These are phyloP conservation scores for Dissophora ornata DNA, from an alignment of 192 early-diverging fungal genomes.

Conservation along the genomic window DNA sequence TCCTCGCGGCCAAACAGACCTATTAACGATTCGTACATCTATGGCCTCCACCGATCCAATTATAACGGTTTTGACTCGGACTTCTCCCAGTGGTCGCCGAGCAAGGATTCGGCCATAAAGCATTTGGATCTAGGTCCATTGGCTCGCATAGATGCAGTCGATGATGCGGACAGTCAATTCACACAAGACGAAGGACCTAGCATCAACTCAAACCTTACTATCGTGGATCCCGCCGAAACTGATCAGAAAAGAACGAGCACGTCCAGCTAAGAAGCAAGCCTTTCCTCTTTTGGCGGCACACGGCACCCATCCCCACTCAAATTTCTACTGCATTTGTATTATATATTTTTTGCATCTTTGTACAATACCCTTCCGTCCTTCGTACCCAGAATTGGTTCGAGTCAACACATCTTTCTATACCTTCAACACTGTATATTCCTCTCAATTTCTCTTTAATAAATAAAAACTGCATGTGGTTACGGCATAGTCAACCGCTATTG, in stretches of 20 bases:
- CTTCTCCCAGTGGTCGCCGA: conserved; percentile 6
- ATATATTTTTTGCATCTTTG: too few relatives aligned
- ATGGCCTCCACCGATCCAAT: conserved; percentile 21
- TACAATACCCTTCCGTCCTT: too few relatives aligned
- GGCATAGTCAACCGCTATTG: too few relatives aligned
- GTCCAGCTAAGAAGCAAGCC: too few relatives aligned
- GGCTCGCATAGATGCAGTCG: not conserved
- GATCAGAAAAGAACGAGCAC: not conserved
- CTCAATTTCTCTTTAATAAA: too few relatives aligned
- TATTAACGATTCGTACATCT: conserved; percentile 33
- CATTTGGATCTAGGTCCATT: conserved; percentile 7
- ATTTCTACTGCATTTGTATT: too few relatives aligned
- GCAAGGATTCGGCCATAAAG: not conserved
- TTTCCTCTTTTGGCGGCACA: too few relatives aligned
- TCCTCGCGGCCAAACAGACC: conserved; percentile 16
- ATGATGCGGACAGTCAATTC: not conserved
- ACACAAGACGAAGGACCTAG: not conserved
- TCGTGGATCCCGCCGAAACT: not conserved
- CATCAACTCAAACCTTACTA: not conserved
- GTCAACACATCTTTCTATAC: too few relatives aligned
- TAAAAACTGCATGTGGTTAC: too few relatives aligned
- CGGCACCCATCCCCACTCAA: too few relatives aligned
- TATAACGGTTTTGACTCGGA: not conserved
- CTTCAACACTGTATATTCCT: too few relatives aligned
- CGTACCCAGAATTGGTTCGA: too few relatives aligned